Conservation (phyloP, 768 basidiomycete genomes). For the Tephrocybe sp. region DNA sequence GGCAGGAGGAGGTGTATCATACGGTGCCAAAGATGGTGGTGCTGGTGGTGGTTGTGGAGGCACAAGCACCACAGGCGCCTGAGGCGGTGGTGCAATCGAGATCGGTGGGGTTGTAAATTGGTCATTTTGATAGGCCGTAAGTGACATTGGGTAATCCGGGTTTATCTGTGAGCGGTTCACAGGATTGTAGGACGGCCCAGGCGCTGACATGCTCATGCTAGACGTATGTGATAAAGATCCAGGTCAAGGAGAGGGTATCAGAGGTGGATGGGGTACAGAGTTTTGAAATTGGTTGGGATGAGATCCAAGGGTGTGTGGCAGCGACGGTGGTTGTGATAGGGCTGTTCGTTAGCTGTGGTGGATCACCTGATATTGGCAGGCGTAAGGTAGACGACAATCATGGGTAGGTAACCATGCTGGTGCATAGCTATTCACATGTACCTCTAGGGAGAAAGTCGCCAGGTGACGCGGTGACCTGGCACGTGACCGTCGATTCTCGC, state of each 20-base stretch:
- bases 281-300: conserved; percentile 40
- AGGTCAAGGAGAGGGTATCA: conserved; percentile 41
- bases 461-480: too few species aligned
- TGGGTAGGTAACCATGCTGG: too few species aligned
- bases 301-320: conserved; percentile 29
- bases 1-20: conserved; percentile 19
- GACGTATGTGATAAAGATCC: conserved; percentile 38
- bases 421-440: too few species aligned
- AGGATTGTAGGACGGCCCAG: conserved; percentile 39
- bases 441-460: too few species aligned
- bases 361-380: too few species aligned
- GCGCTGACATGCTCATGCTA: conserved; percentile 35
- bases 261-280: conserved; percentile 35
- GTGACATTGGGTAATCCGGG: conserved; percentile 44
- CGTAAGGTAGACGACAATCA: too few species aligned
- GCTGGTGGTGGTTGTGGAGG: conserved; percentile 21
- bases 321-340: conserved; percentile 36
- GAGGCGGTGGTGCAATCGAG: conserved; percentile 36
- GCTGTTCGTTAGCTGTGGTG: conserved; percentile 50
- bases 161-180: conserved; percentile 43
- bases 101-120: conserved; percentile 50
- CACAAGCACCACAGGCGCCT: conserved; percentile 17
- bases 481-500: too few species aligned
- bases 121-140: conserved; percentile 39
- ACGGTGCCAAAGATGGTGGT: conserved; percentile 17